Base-by-base conservation (phyloP, 257 asterid species). In the Henckelia pumila region DNA sequence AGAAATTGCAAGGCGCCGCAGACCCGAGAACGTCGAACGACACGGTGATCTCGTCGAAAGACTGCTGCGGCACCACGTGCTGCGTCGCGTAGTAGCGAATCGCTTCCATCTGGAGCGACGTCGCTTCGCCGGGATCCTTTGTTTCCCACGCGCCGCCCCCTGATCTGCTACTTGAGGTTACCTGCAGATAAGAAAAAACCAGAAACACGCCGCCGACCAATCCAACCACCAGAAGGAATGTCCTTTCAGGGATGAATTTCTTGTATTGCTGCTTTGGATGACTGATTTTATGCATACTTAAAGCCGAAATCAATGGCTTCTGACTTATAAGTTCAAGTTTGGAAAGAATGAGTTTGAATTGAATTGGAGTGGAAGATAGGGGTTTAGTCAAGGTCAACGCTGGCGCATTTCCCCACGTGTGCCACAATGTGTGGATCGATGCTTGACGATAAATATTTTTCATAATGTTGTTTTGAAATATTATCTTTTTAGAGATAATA, bases 1-100 rank as follows among this genome's bases (percentile, higher is more conserved):
- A 86, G 67, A 92, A 88, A 59, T 88, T 81, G 75, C 83, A 68
- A 19, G 92, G 84, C 13, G 76, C 64, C 8, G 52, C 25, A 0
- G 82, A 63, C 14, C 72, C 78, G 52, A 92, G 79, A 0, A 89
- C 85, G 58, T 73, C 69, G 62, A 73, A 73, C 2, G 85, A 61
- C 24, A 81, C 75, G n/a, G 70, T 63, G 32, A 87, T 83, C 86
- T 87, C 95, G 3, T 19, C 77, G 20, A 52, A 14, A 1, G 75
- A 66, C 65, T 87, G 95, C 75, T 87, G 95, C 5, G 95, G 91
- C 14, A 65, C 79, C 40, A 72, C 73, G 20, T 64, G 26, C 33
- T 89, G 69, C 16, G 89, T 87, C 44, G 95, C 89, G 72, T 87
- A 85, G 76, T 87, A 89, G 25, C 72, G 71, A 14, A 87, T 52